These are phyloP conservation scores for Wolfiporia cocos DNA, from an alignment of 1,284 basidiomycete genomes.

Conservation along the genomic window DNA sequence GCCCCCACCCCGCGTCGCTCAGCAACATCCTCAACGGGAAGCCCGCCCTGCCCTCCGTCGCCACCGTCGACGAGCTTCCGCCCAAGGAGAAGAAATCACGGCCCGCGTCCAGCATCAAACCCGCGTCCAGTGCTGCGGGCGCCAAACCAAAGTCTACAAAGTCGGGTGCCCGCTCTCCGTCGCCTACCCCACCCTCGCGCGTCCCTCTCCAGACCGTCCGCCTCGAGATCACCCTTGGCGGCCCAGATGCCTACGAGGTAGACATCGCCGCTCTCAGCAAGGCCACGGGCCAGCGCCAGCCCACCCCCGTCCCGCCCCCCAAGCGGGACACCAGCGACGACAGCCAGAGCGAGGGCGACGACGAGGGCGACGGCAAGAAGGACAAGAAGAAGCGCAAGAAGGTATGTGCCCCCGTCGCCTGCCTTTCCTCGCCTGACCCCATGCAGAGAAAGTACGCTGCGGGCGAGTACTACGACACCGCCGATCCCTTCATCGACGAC, in stretches of 20 bases:
- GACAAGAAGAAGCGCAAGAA: conserved; percentile 35
- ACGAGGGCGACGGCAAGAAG: conserved; percentile 29
- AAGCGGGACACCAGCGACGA: conserved; percentile 43
- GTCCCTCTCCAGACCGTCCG: conserved; percentile 61
- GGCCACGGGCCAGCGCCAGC: conserved; percentile 56
- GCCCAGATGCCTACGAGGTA: conserved; percentile 67
- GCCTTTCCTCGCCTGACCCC: background rate
- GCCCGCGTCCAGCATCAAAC: conserved; percentile 20
- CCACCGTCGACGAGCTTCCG: conserved; percentile 9
- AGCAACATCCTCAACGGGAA: conserved; percentile 5
- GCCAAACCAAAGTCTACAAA: conserved; percentile 40
- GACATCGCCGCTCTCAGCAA: conserved; percentile 55
- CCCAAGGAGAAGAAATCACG: conserved; percentile 20
- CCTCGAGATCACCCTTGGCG: conserved; percentile 63
- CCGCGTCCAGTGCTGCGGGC: conserved; percentile 18
- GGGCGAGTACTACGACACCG: conserved; percentile 81
- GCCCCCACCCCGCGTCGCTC: conserved; percentile 10
- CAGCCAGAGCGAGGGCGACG: conserved; percentile 47
- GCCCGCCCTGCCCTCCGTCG: conserved; percentile 6
- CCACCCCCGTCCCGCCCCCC: conserved; percentile 42
- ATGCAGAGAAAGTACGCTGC: conserved; percentile 50
- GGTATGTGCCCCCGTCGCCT: conserved; percentile 21
- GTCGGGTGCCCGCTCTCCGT: conserved; percentile 44
- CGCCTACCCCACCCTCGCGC: conserved; percentile 51
- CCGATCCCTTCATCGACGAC: conserved; percentile 97